A percentile compares a stretch with the other conserved stretches of the same genome.
These are phyloP conservation scores for Penstemon davidsonii DNA, from an alignment of 257 asterid genomes.

Conservation along the genomic window DNA sequence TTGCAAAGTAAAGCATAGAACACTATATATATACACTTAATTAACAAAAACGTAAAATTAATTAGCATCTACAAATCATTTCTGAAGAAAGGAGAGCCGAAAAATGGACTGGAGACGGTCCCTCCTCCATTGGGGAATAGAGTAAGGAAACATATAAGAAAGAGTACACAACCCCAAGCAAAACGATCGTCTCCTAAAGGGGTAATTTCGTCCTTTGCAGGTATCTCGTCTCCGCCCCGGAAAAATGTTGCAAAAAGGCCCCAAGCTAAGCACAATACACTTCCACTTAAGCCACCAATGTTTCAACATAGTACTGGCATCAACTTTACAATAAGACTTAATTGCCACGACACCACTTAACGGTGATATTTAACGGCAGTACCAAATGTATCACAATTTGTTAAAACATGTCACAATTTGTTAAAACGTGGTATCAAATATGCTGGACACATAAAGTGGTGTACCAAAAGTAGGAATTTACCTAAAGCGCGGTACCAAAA, in stretches of 20 bases:
- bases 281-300: slow-evolving; percentile 85
- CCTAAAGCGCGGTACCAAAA: too few relatives aligned
- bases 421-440: too few relatives aligned
- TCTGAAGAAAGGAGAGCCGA: slow-evolving; percentile 75
- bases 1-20: too few relatives aligned
- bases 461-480: too few relatives aligned
- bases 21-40: too few relatives aligned
- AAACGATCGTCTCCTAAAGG: slow-evolving; percentile 76
- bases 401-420: too few relatives aligned
- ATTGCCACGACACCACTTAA: background rate
- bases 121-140: slow-evolving; percentile 92
- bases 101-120: slow-evolving; percentile 69
- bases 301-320: slow-evolving; percentile 21
- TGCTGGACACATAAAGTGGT: too few relatives aligned
- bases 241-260: slow-evolving; percentile 88
- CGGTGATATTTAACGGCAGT: too few relatives aligned
- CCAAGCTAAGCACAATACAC: slow-evolving; percentile 82
- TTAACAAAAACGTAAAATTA: too few relatives aligned
- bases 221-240: slow-evolving; percentile 88
- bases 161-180: slow-evolving; percentile 81
- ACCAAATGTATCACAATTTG: too few relatives aligned
- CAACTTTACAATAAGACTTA: too few relatives aligned
- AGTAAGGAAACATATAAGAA: slow-evolving; percentile 82
- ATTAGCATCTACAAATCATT: slow-evolving; percentile 42
- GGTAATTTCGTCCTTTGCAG: slow-evolving; percentile 84